These are phyloP conservation scores for Vitis hybrid DNA, from an alignment of 177 flowering plant genomes.

Conservation along the genomic window DNA sequence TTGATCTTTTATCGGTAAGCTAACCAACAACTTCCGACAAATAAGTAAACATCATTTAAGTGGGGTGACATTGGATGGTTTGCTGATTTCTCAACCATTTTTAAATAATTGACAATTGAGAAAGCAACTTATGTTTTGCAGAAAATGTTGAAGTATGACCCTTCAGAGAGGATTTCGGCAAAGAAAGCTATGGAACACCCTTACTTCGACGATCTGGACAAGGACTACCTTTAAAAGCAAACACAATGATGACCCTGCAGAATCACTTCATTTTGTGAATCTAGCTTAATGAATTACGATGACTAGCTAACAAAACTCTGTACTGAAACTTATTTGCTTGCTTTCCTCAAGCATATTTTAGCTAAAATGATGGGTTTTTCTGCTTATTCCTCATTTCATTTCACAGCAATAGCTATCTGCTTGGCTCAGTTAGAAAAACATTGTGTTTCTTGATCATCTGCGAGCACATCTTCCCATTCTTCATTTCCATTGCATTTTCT, in stretches of 20 bases:
- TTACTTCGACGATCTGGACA: constrained; percentile 74
- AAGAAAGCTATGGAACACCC: constrained; percentile 94
- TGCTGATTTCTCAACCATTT: no score
- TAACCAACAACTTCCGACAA: no score
- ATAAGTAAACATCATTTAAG: no score
- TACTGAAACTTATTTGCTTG: constrained; percentile 1
- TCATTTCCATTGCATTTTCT: no score
- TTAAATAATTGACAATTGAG: no score
- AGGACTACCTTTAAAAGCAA: constrained; percentile 41
- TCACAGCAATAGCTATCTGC: no score
- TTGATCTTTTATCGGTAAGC: constrained; percentile 70
- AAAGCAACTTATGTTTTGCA: constrained; percentile 23
- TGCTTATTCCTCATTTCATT: no score
- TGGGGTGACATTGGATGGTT: no score
- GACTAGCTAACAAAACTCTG: background rate
- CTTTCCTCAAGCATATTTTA: constrained; percentile 16
- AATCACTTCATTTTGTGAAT: background rate
- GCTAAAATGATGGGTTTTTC: no score
- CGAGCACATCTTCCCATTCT: no score
- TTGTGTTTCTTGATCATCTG: no score
- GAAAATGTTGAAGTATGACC: constrained; percentile 87
- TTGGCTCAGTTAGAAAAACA: no score
- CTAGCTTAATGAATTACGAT: background rate
- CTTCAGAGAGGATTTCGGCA: constrained; percentile 78
- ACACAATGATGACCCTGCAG: background rate